Base-by-base conservation (phyloP, 2,329 filamentous ascomycete species). In the Fusarium coicis region DNA sequence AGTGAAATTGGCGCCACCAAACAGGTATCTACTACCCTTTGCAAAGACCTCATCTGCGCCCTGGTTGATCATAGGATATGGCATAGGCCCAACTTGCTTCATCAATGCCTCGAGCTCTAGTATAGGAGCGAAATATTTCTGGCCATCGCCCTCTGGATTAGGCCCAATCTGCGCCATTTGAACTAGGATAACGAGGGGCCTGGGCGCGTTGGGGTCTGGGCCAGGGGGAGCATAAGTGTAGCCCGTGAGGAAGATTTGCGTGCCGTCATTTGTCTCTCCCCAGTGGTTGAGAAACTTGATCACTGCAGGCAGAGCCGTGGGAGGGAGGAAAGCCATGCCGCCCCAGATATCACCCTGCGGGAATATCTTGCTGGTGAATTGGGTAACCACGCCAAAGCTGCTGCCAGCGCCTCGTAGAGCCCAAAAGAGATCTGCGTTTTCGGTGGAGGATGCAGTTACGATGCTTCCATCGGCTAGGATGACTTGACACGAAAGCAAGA, bases 351-450 rank as follows among this genome's bases (percentile, higher is more conserved):
- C 66, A 5, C 76, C 77, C 54, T 83, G 80, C 0, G 77, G 75
- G 43, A 80, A 80, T 4, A 66, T 74, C 21, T 76, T 78, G 55
- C 74, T 77, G n/a, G 78, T 82, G 66, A 85, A 84, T 15, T 78
- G 78, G 1, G 83, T 84, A 4, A 84, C 83, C 32, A 85, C 81
- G 23, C 83, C 85, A 63, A 86, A 85, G 64, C 82, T 85, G 32
- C 80, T 79, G 0, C 83, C 84, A 0, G 83, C 83, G 11, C 84
- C 84, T 3, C 81, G 77, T 10, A 85, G 60, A 1, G 81, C 83
- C 83, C 83, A 84, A 74, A 84, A 84, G 12, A 85, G 78, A 59
- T 84, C 82, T 1, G 72, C 5, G 44, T 89, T 84, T 72, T 87
- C 81, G 0, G 76, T 75, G 18, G 82, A 79, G 3, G 84, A 87